Conservation (phyloP, 148 eudicot species). For the Cornus controversa region DNA sequence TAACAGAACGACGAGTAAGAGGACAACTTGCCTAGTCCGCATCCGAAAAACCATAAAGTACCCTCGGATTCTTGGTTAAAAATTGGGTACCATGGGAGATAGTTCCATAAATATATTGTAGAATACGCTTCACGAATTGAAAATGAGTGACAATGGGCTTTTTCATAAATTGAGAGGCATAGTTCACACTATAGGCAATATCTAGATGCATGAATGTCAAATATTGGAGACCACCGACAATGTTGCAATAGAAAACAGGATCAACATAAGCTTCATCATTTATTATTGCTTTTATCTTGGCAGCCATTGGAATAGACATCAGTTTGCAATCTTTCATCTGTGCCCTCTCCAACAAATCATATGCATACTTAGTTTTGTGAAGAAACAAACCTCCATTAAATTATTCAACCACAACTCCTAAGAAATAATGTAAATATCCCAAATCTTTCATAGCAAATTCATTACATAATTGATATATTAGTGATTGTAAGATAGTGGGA, state of each 20-base stretch:
- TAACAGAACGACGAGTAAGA: neutral
- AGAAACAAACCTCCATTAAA: neutral
- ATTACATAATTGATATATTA: too few relatives aligned
- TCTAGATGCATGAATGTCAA: neutral
- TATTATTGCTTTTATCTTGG: neutral
- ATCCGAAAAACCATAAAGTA: too few relatives aligned
- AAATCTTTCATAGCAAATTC: neutral
- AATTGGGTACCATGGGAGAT: neutral
- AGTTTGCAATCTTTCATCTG: neutral
- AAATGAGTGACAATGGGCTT: neutral
- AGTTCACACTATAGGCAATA: neutral
- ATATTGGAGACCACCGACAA: neutral
- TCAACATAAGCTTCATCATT: neutral
- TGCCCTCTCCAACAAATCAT: neutral
- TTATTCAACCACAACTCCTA: too few relatives aligned
- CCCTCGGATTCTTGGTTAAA: neutral
- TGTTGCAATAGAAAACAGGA: neutral
- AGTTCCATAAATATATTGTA: too few relatives aligned
- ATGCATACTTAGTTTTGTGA: neutral
- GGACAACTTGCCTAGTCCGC: neutral
- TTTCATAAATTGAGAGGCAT: neutral
- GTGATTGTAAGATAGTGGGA: too few relatives aligned
- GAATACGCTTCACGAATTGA: neutral
- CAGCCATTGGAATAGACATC: neutral
- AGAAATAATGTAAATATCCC: neutral